Evolutionary conservation across 2,329 filamentous ascomycete genomes (phyloP).

Genomic region (Botrytis hyacinthi): DNA sequence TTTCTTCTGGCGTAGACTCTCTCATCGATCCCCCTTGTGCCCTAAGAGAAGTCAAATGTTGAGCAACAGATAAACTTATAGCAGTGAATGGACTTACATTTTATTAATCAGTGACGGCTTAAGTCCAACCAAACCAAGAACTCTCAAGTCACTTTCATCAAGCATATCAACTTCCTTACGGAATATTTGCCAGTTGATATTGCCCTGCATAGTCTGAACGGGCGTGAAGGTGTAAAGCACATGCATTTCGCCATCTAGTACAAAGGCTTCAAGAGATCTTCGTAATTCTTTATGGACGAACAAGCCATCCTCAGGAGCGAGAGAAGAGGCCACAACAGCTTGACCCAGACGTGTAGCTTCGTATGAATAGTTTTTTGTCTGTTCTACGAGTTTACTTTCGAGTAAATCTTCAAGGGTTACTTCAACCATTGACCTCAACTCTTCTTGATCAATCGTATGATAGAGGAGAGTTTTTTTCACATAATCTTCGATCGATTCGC

Average conservation of each 20-base stretch:
- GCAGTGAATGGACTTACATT: constrained; percentile 52
- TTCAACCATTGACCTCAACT: constrained; percentile 55
- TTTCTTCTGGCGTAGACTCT: constrained; percentile 60
- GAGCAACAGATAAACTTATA: neutral
- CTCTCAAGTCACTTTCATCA: constrained; percentile 69
- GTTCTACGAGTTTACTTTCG: constrained; percentile 53
- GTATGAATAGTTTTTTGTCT: constrained; percentile 52
- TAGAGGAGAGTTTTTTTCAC: constrained; percentile 65
- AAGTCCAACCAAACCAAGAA: constrained; percentile 65
- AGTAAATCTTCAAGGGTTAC: constrained; percentile 58
- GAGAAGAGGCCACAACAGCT: constrained; percentile 69
- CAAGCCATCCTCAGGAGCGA: constrained; percentile 71
- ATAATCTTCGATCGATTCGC: constrained; percentile 65
- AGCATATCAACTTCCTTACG: constrained; percentile 67
- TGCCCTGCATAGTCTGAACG: constrained; percentile 55
- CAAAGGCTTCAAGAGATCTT: constrained; percentile 67
- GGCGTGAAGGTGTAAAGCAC: constrained; percentile 76
- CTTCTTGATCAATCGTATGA: constrained; percentile 51
- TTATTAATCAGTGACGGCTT: constrained; percentile 65
- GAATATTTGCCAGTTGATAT: constrained; percentile 71
- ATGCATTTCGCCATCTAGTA: constrained; percentile 80
- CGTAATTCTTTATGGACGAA: constrained; percentile 70
- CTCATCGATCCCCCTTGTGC: constrained; percentile 64
- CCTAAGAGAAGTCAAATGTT: constrained; percentile 43
- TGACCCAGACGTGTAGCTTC: constrained; percentile 63